Evolutionary conservation across 768 basidiomycete genomes (phyloP).

Genomic region (Mycena pura): DNA sequence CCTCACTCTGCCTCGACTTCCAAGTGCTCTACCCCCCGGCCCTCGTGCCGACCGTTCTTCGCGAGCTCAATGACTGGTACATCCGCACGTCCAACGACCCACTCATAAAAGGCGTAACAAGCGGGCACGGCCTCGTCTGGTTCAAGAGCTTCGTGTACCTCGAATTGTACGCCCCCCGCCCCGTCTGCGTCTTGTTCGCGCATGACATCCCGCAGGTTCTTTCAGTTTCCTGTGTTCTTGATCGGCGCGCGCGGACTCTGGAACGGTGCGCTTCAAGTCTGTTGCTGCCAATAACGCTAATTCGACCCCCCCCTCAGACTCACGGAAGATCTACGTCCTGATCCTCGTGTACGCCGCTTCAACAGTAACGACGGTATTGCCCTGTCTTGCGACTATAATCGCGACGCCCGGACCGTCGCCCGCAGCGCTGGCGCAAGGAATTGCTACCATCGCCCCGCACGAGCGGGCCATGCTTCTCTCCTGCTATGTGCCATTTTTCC

Average conservation of each 20-base stretch:
- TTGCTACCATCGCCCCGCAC: slow-evolving; percentile 50
- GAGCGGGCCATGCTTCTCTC: slow-evolving; percentile 66
- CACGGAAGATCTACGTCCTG: slow-evolving; percentile 61
- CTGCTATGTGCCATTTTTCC: slow-evolving; percentile 78
- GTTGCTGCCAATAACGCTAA: not conserved
- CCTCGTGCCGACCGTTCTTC: slow-evolving; percentile 56
- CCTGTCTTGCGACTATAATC: slow-evolving; percentile 71
- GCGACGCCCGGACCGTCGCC: slow-evolving; percentile 48
- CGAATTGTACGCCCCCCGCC: slow-evolving; percentile 58
- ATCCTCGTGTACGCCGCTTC: slow-evolving; percentile 80
- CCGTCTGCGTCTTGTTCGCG: not conserved
- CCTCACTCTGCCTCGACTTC: slow-evolving; percentile 72
- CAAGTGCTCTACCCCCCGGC: slow-evolving; percentile 67
- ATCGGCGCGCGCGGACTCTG: slow-evolving; percentile 68
- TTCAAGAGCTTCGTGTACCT: slow-evolving; percentile 68
- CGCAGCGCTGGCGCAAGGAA: slow-evolving; percentile 26
- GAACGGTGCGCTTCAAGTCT: slow-evolving; percentile 47
- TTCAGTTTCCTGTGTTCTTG: slow-evolving; percentile 81
- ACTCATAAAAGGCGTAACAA: slow-evolving; percentile 53
- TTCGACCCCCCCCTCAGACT: slow-evolving; percentile 43
- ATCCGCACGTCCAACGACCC: slow-evolving; percentile 70
- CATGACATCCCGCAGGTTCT: slow-evolving; percentile 47
- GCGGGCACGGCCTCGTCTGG: slow-evolving; percentile 56
- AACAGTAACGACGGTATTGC: slow-evolving; percentile 77
- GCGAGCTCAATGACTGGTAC: slow-evolving; percentile 56